Conservation (phyloP, 2,329 filamentous ascomycete genomes). For the Emergomyces pasteurianus region DNA sequence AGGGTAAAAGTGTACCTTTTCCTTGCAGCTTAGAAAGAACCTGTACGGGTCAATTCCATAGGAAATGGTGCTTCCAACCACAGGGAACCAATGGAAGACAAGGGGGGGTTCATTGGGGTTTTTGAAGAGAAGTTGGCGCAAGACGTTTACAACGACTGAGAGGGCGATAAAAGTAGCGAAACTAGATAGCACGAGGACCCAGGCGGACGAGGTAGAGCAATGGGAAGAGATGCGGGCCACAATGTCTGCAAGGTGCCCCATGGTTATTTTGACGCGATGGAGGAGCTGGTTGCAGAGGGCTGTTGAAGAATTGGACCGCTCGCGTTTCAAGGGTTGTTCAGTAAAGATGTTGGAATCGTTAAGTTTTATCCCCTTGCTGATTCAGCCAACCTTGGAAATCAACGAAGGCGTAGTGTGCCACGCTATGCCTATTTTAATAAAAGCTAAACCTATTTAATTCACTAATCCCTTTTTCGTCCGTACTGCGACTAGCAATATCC, state of each 20-base stretch:
- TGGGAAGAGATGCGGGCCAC: conserved; percentile 34
- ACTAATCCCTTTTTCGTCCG: too few species aligned
- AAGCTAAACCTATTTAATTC: too few species aligned
- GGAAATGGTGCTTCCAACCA: conserved; percentile 80
- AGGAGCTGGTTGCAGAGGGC: neutral
- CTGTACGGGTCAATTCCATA: conserved; percentile 78
- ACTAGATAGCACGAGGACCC: conserved; percentile 34
- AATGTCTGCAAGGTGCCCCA: conserved; percentile 42
- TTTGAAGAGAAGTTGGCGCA: conserved; percentile 66
- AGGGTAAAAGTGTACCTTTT: conserved; percentile 49
- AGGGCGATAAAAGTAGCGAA: conserved; percentile 39
- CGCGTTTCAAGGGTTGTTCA: neutral
- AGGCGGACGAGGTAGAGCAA: conserved; percentile 36
- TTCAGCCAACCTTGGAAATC: too few species aligned
- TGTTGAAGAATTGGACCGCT: neutral
- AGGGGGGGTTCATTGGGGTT: conserved; percentile 66
- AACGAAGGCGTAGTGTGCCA: too few species aligned
- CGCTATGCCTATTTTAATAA: too few species aligned
- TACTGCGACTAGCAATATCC: too few species aligned
- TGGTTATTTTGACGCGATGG: conserved; percentile 16
- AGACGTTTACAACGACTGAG: conserved; percentile 63
- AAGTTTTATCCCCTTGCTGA: too few species aligned
- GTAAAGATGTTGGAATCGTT: too few species aligned
- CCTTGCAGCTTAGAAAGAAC: conserved; percentile 53
- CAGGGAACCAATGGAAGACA: conserved; percentile 53